phyloP scores from a whole-genome alignment of 73 alveolate genomes.

The Urostyla sp. region DNA sequence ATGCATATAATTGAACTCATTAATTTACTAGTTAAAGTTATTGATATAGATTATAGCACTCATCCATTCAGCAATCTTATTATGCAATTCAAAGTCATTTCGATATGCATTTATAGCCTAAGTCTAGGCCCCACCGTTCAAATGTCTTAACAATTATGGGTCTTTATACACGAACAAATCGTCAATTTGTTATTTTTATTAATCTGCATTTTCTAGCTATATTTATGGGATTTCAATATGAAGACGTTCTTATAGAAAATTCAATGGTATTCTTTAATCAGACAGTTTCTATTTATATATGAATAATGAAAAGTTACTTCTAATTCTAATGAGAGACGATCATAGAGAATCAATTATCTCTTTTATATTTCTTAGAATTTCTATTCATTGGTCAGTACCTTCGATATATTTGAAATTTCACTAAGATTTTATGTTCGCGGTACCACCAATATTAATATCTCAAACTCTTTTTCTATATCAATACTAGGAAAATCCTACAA shows the following conservation, averaged over 20 bases:
- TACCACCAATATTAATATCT: not conserved
- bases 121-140: slow-evolving; percentile 13
- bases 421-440: slow-evolving; percentile 17
- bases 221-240: not conserved
- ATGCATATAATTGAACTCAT: slow-evolving; percentile 53
- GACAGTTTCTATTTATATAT: slow-evolving; percentile 30
- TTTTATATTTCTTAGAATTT: too few relatives aligned
- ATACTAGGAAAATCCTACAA: slow-evolving; percentile 12
- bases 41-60: slow-evolving; percentile 29
- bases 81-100: too few relatives aligned
- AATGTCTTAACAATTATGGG: slow-evolving; percentile 38
- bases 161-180: slow-evolving; percentile 34
- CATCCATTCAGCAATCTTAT: too few relatives aligned
- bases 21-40: slow-evolving; percentile 16
- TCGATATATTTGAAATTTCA: not conserved
- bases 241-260: slow-evolving; percentile 25
- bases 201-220: not conserved
- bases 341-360: too few relatives aligned
- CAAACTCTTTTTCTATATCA: slow-evolving; percentile 17
- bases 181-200: not conserved
- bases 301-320: too few relatives aligned
- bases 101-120: too few relatives aligned
- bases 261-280: slow-evolving; percentile 12
- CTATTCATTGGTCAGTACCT: not conserved
- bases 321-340: too few relatives aligned